Conservation (phyloP, 1,284 basidiomycete genomes). For the Pyrrhoderma noxium region DNA sequence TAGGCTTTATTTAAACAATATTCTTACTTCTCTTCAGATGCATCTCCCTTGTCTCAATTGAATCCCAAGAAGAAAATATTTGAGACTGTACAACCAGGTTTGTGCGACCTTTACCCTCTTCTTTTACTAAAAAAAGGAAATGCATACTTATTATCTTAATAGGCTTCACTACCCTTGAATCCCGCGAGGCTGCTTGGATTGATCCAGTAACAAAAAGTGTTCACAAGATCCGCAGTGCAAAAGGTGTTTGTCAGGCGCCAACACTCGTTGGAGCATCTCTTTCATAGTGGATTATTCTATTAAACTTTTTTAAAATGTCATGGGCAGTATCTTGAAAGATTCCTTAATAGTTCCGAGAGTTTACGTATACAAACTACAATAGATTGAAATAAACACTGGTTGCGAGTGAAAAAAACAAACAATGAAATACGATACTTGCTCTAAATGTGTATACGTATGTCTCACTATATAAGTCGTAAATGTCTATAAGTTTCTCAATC, state of each 20-base stretch:
- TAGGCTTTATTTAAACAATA: constrained; percentile 2
- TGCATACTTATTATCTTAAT: constrained; percentile 5
- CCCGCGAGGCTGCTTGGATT: constrained; percentile 85
- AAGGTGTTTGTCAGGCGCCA: constrained; percentile 76
- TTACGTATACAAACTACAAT: too few species aligned
- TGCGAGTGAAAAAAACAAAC: too few species aligned
- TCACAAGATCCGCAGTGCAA: constrained; percentile 80
- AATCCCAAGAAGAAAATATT: constrained; percentile 99
- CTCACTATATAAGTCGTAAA: too few species aligned
- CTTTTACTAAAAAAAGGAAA: constrained; percentile 12
- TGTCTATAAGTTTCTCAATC: too few species aligned
- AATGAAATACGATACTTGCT: too few species aligned
- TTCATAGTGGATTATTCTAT: constrained; percentile 32
- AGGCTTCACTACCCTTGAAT: constrained; percentile 85
- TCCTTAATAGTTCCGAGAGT: too few species aligned
- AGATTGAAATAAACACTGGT: too few species aligned
- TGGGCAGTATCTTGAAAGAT: too few species aligned
- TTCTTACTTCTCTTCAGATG: constrained; percentile 38
- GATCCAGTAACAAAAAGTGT: constrained; percentile 75
- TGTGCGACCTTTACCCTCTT: too few species aligned
- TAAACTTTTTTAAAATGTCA: too few species aligned
- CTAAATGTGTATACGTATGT: too few species aligned
- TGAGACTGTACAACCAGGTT: constrained; percentile 89
- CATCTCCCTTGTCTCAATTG: constrained; percentile 69
- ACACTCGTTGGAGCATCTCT: constrained; percentile 81